Conservation (phyloP, 352 stramenopile genomes). For the Pythium periplocum region DNA sequence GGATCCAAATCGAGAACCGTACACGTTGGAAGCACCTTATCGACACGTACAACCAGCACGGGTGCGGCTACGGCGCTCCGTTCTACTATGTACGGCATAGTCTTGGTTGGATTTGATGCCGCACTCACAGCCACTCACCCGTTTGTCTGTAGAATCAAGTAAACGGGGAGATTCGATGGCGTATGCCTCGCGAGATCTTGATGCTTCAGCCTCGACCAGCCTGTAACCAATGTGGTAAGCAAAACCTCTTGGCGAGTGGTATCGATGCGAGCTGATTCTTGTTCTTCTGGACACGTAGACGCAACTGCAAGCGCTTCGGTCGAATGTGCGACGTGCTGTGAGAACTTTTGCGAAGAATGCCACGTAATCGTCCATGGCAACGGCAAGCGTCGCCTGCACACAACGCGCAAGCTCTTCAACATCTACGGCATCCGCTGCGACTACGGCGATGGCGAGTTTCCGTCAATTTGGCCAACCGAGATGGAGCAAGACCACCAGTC, state of each 20-base stretch:
- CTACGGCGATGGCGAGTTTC: conserved; percentile 88
- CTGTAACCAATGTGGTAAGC: conserved; percentile 86
- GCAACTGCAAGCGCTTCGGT: conserved; percentile 40
- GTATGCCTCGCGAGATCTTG: conserved; percentile 87
- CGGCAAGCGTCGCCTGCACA: conserved; percentile 71
- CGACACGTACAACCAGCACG: conserved; percentile 74
- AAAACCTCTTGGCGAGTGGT: too few species aligned
- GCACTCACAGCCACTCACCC: neutral
- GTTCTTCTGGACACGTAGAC: conserved; percentile 20
- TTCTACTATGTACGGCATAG: conserved; percentile 87
- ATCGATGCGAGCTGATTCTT: too few species aligned
- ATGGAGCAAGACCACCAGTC: conserved; percentile 69
- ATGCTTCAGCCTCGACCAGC: conserved; percentile 57
- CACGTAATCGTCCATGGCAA: conserved; percentile 78
- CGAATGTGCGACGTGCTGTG: conserved; percentile 86
- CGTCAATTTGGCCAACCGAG: conserved; percentile 86
- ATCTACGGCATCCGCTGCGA: conserved; percentile 90
- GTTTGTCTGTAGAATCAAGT: conserved; percentile 75
- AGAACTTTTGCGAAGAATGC: conserved; percentile 91
- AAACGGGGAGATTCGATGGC: conserved; percentile 87
- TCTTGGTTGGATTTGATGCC: neutral
- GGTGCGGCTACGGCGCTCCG: conserved; percentile 56
- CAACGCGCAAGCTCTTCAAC: conserved; percentile 85
- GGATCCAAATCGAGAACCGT: conserved; percentile 30
- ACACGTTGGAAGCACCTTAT: conserved; percentile 91